A percentile compares a stretch with the other conserved stretches of the same genome.
Evolutionary conservation across 345 rosid species (phyloP).

Genomic region (Syzygium jambos): DNA sequence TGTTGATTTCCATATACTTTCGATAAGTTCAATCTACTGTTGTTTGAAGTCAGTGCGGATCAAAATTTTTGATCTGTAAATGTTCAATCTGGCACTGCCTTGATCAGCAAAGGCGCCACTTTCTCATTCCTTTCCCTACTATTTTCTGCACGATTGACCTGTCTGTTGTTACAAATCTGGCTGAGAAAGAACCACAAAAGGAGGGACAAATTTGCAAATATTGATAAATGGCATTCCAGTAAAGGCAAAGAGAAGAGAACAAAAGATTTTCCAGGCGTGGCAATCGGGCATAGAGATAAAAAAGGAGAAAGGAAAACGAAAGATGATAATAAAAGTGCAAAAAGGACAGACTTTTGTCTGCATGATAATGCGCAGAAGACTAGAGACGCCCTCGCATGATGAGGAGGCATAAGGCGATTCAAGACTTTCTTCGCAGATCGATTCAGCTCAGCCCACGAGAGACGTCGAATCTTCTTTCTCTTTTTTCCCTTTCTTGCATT

Average conservation of each 20-base stretch:
- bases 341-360: background rate
- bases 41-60: background rate
- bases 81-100: background rate
- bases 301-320: background rate
- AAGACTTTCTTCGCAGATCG: background rate
- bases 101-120: background rate
- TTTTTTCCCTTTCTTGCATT: background rate
- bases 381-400: background rate
- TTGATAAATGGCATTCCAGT: background rate
- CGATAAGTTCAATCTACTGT: background rate
- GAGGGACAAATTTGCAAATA: background rate
- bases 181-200: background rate
- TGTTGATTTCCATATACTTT: background rate
- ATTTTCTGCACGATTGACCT: background rate
- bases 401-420: constrained; percentile 1
- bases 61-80: background rate
- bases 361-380: background rate
- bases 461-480: background rate
- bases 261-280: background rate
- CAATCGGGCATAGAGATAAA: background rate
- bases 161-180: background rate
- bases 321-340: background rate
- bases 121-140: background rate
- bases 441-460: background rate
- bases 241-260: background rate